phyloP scores from a whole-genome alignment of 371 early-diverging fungal genomes.

The Mucor racemosus region DNA sequence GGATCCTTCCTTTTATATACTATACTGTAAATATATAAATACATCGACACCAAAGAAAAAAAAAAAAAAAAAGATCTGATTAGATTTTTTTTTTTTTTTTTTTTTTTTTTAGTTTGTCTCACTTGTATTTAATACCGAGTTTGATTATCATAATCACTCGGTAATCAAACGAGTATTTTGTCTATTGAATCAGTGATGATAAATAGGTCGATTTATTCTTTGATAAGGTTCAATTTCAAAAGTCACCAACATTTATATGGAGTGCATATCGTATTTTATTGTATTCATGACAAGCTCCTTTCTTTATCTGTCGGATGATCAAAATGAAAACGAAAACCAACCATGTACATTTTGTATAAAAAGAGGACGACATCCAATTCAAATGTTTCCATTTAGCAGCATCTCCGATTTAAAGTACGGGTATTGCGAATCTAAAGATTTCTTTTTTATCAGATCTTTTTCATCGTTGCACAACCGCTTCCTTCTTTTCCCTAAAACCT shows the following conservation, averaged over 20 bases:
- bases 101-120: not conserved
- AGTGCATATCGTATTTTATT: not conserved
- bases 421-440: constrained; percentile 11
- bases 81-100: not conserved
- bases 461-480: constrained; percentile 19
- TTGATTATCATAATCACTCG: not conserved
- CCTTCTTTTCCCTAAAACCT: constrained; percentile 19
- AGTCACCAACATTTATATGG: not conserved
- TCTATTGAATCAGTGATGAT: not conserved
- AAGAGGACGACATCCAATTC: not conserved
- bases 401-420: constrained; percentile 19
- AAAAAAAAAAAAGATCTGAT: not conserved
- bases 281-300: not conserved
- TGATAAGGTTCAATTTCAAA: not conserved
- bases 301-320: constrained; percentile 25
- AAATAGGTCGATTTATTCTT: not conserved
- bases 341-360: not conserved
- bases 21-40: not conserved
- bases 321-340: constrained; percentile 7
- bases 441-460: constrained; percentile 37
- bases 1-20: not conserved
- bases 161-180: not conserved
- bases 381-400: not conserved
- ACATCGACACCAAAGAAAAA: not conserved
- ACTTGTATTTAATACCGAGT: not conserved